Evolutionary conservation across 768 basidiomycete genomes (phyloP).

Genomic region (Panaeolus cyanescens): DNA sequence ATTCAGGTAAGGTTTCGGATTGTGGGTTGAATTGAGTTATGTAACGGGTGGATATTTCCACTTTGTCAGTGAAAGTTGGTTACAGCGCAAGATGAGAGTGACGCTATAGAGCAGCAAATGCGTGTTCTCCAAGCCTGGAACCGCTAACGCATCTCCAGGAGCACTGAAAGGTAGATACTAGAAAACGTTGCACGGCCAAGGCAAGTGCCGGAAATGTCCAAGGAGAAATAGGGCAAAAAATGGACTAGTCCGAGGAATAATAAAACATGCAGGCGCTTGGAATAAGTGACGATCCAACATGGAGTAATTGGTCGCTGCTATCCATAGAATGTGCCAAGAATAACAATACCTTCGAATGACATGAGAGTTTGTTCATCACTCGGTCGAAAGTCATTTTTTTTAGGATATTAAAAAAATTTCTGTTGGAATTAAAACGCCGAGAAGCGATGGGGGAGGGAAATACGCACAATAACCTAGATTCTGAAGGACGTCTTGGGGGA

Average conservation of each 20-base stretch:
- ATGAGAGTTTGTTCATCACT: slow-evolving; percentile 1
- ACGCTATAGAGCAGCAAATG: too few relatives aligned
- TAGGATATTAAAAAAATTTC: neutral
- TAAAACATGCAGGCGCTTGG: neutral
- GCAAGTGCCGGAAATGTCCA: neutral
- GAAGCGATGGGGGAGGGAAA: neutral
- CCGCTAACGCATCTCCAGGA: neutral
- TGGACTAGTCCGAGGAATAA: slow-evolving; percentile 1
- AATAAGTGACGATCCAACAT: neutral
- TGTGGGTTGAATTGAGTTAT: neutral
- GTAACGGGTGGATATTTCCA: neutral
- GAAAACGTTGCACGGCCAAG: neutral
- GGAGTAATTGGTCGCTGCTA: neutral
- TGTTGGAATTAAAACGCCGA: neutral
- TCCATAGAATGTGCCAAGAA: neutral
- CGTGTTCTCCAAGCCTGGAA: too few relatives aligned
- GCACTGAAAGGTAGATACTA: neutral
- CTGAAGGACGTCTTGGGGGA: neutral
- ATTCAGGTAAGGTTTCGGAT: neutral
- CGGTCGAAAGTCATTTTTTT: too few relatives aligned
- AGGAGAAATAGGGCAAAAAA: neutral
- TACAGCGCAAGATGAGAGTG: too few relatives aligned
- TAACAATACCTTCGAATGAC: neutral
- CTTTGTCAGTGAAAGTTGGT: neutral
- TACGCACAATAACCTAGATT: neutral